Evolutionary conservation across 352 stramenopile genomes (phyloP).

Genomic region (Phytopythium boreale): DNA sequence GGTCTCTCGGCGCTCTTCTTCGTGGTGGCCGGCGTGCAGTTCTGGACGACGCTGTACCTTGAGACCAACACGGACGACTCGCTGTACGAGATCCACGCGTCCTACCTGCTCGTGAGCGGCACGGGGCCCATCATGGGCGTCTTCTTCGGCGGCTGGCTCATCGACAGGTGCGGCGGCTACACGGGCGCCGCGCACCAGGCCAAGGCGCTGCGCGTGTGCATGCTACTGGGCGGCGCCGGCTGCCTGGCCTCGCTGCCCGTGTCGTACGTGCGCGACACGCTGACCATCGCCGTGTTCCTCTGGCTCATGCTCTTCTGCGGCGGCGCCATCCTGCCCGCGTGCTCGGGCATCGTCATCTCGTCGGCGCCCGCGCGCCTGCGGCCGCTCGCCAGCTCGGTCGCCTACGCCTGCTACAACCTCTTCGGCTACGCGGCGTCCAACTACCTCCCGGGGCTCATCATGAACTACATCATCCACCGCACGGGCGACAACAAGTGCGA

Average conservation of each 20-base stretch:
- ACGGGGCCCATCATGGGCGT: constrained; percentile 79
- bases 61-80: constrained; percentile 79
- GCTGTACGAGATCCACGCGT: constrained; percentile 68
- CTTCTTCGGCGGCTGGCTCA: constrained; percentile 85
- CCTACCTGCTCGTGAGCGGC: constrained; percentile 73
- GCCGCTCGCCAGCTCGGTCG: constrained; percentile 72
- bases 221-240: constrained; percentile 51
- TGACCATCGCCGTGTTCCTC: constrained; percentile 65
- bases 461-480: constrained; percentile 66
- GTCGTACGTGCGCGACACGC: constrained; percentile 62
- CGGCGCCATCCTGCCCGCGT: constrained; percentile 63
- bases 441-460: constrained; percentile 79
- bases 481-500: constrained; percentile 39
- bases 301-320: constrained; percentile 87
- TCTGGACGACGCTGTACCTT: constrained; percentile 84
- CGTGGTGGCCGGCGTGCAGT: constrained; percentile 76
- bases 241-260: constrained; percentile 59
- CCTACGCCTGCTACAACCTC: constrained; percentile 83
- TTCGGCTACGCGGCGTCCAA: constrained; percentile 84
- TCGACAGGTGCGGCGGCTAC: constrained; percentile 78
- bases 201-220: constrained; percentile 65
- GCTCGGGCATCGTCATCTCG: constrained; percentile 84
- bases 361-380: constrained; percentile 55
- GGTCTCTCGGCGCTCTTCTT: constrained; percentile 82
- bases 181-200: constrained; percentile 63